Base-by-base conservation (phyloP, 805 yeast species). In the Candida sonorensis region DNA sequence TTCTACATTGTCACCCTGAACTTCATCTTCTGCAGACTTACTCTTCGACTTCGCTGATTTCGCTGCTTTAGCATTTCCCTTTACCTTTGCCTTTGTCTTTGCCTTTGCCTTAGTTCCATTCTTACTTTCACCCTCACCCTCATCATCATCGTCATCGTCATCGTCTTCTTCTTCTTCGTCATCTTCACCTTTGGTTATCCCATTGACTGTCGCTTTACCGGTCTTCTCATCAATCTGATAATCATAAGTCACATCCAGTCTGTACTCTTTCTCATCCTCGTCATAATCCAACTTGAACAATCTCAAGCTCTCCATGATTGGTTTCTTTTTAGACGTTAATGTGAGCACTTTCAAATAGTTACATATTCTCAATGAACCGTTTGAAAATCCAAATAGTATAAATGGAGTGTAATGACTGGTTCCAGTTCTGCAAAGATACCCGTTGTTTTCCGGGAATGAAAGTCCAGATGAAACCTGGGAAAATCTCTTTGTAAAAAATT, bases 181-280 rank as follows among this genome's bases (percentile, higher is more conserved):
- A 18, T 9, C 20, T 18, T 6, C 20, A 26, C 31, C 33, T n/a
- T n/a, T n/a, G n/a, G n/a, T n/a, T n/a, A n/a, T n/a, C n/a, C n/a
- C n/a, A n/a, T n/a, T n/a, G n/a, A n/a, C n/a, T n/a, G n/a, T n/a
- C n/a, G n/a, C n/a, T n/a, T n/a, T n/a, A n/a, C n/a, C n/a, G n/a
- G n/a, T n/a, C n/a, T n/a, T n/a, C n/a, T n/a, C n/a, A n/a, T n/a
- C n/a, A n/a, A n/a, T n/a, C n/a, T n/a, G n/a, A n/a, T n/a, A n/a
- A n/a, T n/a, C 17, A 29, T 45, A 49, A 7, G 36, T 37, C 22
- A 52, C 33, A 33, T 53, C 48, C 26, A 55, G 22, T 17, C 50
- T 36, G 30, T 34, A 55, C 10, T 42, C 42, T 14, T 40, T 30
- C 3, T 21, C 31, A n/a, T 29, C 34, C 11, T 37, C 27, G n/a